phyloP scores from a whole-genome alignment of 2,329 filamentous ascomycete genomes.

The Calonectria pteridis region DNA sequence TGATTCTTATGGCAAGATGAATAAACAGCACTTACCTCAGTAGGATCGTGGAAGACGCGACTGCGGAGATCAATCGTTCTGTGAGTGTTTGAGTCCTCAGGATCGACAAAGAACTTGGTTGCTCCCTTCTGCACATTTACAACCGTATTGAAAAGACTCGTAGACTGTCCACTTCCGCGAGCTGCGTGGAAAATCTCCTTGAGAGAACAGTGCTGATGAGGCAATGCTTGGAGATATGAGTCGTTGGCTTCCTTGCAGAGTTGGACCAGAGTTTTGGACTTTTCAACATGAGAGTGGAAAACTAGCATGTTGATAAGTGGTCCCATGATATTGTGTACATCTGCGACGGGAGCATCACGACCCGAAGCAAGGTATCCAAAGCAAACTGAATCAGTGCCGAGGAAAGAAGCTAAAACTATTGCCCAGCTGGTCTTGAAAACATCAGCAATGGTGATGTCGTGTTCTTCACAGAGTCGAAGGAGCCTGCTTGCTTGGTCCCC shows the following conservation, averaged over 20 bases:
- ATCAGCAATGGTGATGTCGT: background rate
- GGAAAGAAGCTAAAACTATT: background rate
- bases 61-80: background rate
- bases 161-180: background rate
- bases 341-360: background rate
- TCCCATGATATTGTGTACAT: background rate
- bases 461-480: background rate
- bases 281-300: background rate
- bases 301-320: background rate
- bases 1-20: background rate
- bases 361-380: background rate
- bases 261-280: background rate
- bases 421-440: background rate
- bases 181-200: background rate
- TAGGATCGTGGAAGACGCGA: background rate
- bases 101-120: background rate
- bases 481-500: background rate
- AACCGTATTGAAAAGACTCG: background rate
- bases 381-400: background rate
- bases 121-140: background rate
- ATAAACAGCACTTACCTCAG: background rate
- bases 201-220: background rate
- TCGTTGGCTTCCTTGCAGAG: background rate
- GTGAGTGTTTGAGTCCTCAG: background rate
- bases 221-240: background rate